A percentile compares a stretch with the other conserved stretches of the same genome.
Evolutionary conservation across 345 rosid species (phyloP).

Genomic region (Ricinus communis): DNA sequence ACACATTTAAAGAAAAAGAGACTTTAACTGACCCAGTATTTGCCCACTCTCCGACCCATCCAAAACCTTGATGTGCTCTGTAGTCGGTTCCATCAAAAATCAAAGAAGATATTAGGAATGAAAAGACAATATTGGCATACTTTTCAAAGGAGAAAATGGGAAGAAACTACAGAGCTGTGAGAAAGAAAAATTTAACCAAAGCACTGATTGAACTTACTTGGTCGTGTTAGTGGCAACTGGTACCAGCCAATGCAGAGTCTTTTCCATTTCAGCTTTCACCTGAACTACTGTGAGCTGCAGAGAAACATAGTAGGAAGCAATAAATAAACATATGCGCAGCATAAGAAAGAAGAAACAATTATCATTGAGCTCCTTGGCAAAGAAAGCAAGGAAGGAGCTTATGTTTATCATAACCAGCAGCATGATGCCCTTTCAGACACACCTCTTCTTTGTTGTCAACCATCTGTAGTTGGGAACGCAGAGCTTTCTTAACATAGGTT

Average conservation of each 20-base stretch:
- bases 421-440: slow-evolving; percentile 7
- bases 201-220: slow-evolving; percentile 45
- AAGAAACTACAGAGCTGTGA: not conserved
- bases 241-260: slow-evolving; percentile 79
- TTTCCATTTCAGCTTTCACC: slow-evolving; percentile 83
- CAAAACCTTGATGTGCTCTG: slow-evolving; percentile 94
- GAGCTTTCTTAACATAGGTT: slow-evolving; percentile 50
- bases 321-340: not conserved
- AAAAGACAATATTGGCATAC: not conserved
- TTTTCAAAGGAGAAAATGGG: not conserved
- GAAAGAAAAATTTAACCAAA: not conserved
- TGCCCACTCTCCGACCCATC: slow-evolving; percentile 99
- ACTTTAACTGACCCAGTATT: slow-evolving; percentile 58
- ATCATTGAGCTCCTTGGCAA: not conserved
- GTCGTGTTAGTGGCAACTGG: slow-evolving; percentile 79
- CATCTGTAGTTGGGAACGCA: slow-evolving; percentile 56
- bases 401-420: not conserved
- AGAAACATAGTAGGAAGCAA: slow-evolving; percentile 18
- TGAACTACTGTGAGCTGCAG: slow-evolving; percentile 58
- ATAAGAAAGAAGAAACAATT: slow-evolving; percentile 6
- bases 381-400: not conserved
- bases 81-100: slow-evolving; percentile 16
- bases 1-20: not conserved
- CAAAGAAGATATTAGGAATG: slow-evolving; percentile 12
- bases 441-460: slow-evolving; percentile 66